These are phyloP conservation scores for Mrakia frigida DNA, from an alignment of 768 basidiomycete genomes.

Conservation along the genomic window DNA sequence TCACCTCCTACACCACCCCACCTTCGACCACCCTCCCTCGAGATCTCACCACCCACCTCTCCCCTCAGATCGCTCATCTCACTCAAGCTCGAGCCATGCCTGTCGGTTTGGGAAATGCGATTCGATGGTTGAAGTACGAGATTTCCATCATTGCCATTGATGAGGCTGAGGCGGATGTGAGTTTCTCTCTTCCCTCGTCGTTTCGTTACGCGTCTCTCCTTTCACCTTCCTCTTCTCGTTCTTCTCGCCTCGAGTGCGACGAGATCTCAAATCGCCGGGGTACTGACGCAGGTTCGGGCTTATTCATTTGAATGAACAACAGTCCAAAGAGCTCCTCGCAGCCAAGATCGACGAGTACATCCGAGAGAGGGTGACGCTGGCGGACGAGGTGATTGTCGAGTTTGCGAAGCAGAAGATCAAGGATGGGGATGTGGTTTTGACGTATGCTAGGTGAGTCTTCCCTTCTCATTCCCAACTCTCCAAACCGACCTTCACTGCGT, in stretches of 20 bases:
- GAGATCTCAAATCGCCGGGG: too few species aligned
- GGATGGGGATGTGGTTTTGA: slow-evolving; percentile 84
- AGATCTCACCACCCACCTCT: slow-evolving; percentile 85
- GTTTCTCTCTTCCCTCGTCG: slow-evolving; percentile 36
- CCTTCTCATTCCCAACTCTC: too few species aligned
- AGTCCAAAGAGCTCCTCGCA: slow-evolving; percentile 85
- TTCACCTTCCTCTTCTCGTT: too few species aligned
- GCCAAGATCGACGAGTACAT: slow-evolving; percentile 87
- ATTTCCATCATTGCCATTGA: slow-evolving; percentile 90
- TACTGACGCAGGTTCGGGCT: too few species aligned
- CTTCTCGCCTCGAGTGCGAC: too few species aligned
- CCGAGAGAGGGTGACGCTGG: slow-evolving; percentile 84
- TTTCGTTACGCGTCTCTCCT: neutral
- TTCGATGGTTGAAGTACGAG: slow-evolving; percentile 88
- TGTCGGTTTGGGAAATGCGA: slow-evolving; percentile 89
- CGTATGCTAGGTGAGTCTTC: slow-evolving; percentile 70
- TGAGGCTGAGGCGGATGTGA: slow-evolving; percentile 87
- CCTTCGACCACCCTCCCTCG: slow-evolving; percentile 78
- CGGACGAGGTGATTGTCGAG: slow-evolving; percentile 87
- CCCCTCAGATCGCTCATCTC: slow-evolving; percentile 85
- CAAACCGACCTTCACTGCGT: neutral
- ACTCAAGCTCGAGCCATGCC: slow-evolving; percentile 85
- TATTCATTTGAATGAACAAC: too few species aligned
- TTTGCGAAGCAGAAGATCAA: slow-evolving; percentile 88
- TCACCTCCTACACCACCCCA: slow-evolving; percentile 83